Base-by-base conservation (phyloP, 2,329 filamentous ascomycete genomes). In the Capronia americana region DNA sequence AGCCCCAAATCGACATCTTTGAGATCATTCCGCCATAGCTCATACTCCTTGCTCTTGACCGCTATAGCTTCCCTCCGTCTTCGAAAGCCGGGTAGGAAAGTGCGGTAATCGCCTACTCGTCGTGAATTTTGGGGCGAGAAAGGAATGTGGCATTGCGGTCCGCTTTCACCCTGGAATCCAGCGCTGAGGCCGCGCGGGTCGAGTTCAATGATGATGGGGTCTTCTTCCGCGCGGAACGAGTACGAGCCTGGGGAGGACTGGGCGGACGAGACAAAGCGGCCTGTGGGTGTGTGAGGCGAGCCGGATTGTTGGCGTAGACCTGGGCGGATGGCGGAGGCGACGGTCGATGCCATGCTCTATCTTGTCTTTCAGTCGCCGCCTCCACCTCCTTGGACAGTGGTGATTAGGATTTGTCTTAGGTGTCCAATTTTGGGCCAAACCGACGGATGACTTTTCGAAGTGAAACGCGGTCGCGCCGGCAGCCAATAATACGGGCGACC, bases 131-230 rank as follows among this genome's bases (percentile, higher is more conserved):
- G 90, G 0, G 92, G 92, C 0, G 88, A 87, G 76, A 93, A 94
- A 24, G 85, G 83, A 24, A 93, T 80, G 14, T 84, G 86, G 76
- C 94, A 96, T 71, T 85, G 81, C 17, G 93, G 93, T 2, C 83
- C 80, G 51, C 88, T 86, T 77, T 97, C 93, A 59, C 93, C 93
- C 5, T 93, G 92, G 75, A 97, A 95, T 0, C 95, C 95, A 10
- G 90, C 89, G 53, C 90, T 88, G 28, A 98, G 78, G 77, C 88
- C 90, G 24, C 94, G 87, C 10, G 91, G 86, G 0, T 93, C 93
- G 41, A 98, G 77, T 76, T 98, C 93, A 59, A 97, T 83, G 50
- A 99, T 85, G 4, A 97, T 79, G 6, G 90, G 83, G 71, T 97
- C 95, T 74, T 99, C 95, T 73, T 97, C 93, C 64, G 87, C 84